Base-by-base conservation (phyloP, 2,329 filamentous ascomycete species). In the Colletotrichum aenigma region DNA sequence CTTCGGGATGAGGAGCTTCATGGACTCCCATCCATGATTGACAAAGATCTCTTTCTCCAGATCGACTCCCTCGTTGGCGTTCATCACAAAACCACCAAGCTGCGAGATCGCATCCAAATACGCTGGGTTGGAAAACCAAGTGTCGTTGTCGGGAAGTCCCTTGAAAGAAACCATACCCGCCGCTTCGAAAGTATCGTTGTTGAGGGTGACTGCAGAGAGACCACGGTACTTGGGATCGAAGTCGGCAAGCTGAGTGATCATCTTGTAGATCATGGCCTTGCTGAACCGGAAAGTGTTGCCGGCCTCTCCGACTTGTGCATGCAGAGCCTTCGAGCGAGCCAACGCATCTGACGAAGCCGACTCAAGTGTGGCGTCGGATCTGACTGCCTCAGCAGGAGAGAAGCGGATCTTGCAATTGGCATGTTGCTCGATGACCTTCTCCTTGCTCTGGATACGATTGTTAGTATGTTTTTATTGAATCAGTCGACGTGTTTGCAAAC, bases 211-310 rank as follows among this genome's bases (percentile, higher is more conserved):
- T 1, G 56, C 56, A 18, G 91, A 87, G 83, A 92, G 91, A 43
- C 90, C 91, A 67, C 85, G 86, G 80, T 90, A 93, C 48, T 85
- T 85, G 9, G 81, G 82, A 8, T 87, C 56, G 77, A 92, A 93
- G 78, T 92, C 89, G 9, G 92, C 91, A 1, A 92, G 83, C 56
- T 89, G 87, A 10, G 83, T 79, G 78, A 91, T 90, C 2, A 91
- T 89, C 85, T 96, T 96, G 89, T 97, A 97, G 16, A 93, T 93
- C 86, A 95, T 91, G 32, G 93, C 93, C 32, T 93, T 92, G 70
- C 93, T 91, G 77, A 96, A 90, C 83, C 94, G 93, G 82, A 94
- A 93, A 26, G 93, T 93, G 70, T 90, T 89, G 24, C 93, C 93
- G 28, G 26, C 16, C 8, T 60, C 56, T 1, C 56, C 56, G 12